Evolutionary conservation across 495 filamentous ascomycete species (phyloP), one percentile per base, ranked within the genome.

Genomic region (Melanomma pulvis-pyrius): DNA sequence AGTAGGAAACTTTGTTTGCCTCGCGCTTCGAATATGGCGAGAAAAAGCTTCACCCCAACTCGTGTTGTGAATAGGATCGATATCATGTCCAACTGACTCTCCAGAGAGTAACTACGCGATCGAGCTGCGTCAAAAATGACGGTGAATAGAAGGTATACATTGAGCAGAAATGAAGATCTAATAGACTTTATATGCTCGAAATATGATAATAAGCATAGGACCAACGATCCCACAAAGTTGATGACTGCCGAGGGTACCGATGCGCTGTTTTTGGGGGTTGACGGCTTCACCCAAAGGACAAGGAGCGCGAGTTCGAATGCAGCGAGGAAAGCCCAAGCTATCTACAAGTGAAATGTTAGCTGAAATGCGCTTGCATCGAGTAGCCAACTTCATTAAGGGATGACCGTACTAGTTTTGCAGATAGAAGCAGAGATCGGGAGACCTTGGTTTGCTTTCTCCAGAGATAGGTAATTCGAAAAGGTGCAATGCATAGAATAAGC

Each of bases 141-240:
- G 0, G 84, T 84, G 63, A 86, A 65, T 48, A 87, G 78, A 0
- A 92, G 78, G 70, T 88, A 92, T 8, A 79, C 60, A 55, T 84
- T 82, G 36, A 91, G 74, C 11, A 90, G 63, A 32, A 82, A 75
- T 0, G 89, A 90, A 0, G 88, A 87, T 49, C 81, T 79, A 26
- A 82, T 74, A 61, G 81, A 81, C 19, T 79, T 77, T 28, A 77
- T 73, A 70, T 90, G 88, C 63, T 90, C 86, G 15, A 82, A 61
- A 61, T 79, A 81, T 0, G 85, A 87, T 17, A 88, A 78, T 7
- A 77, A 36, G 29, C 77, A 49, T 47, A 87, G 74, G 5, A 78
- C 61, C 6, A 81, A 51, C 6, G 75, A 69, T 8, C 75, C 79
- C 30, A 82, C 59, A 2, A 84, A 74, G 21, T 76, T 64, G 12